phyloP scores from a whole-genome alignment of 345 rosid species.

The Salix brachista region DNA sequence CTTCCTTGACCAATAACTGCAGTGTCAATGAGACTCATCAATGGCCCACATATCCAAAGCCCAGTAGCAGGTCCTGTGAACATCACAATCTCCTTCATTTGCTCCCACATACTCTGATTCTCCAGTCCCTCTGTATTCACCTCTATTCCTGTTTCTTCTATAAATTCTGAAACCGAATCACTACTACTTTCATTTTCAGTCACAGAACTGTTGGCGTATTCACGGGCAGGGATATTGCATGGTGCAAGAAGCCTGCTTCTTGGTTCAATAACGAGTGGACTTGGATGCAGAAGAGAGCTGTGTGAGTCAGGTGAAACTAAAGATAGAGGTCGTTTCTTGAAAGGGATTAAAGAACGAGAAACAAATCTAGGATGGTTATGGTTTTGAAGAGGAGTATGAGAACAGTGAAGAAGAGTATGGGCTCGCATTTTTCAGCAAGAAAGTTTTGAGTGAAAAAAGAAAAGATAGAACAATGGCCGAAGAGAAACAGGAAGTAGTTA shows the following conservation, averaged over 20 bases:
- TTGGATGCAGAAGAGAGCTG: conserved; percentile 1
- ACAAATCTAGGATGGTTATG: conserved; percentile 20
- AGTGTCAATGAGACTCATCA: conserved; percentile 95
- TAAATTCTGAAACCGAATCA: conserved; percentile 2
- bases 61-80: conserved; percentile 91
- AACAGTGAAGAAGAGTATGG: conserved; percentile 29
- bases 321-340: conserved; percentile 9
- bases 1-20: conserved; percentile 94
- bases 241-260: conserved; percentile 11
- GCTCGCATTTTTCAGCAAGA: conserved; percentile 27
- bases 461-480: no score
- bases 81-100: conserved; percentile 72
- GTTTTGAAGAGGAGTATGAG: conserved; percentile 16
- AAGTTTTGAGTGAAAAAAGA: background rate
- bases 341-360: conserved; percentile 18
- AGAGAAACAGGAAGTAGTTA: background rate
- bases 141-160: conserved; percentile 13
- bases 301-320: conserved; percentile 5
- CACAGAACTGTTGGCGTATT: conserved; percentile 7
- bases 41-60: conserved; percentile 80
- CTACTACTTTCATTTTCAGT: conserved; percentile 2
- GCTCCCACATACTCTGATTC: conserved; percentile 66
- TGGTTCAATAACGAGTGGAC: background rate
- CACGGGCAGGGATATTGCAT: conserved; percentile 38
- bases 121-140: conserved; percentile 35